Conservation (phyloP, 176 grass and related monocot species). For the Oryza nivara region DNA sequence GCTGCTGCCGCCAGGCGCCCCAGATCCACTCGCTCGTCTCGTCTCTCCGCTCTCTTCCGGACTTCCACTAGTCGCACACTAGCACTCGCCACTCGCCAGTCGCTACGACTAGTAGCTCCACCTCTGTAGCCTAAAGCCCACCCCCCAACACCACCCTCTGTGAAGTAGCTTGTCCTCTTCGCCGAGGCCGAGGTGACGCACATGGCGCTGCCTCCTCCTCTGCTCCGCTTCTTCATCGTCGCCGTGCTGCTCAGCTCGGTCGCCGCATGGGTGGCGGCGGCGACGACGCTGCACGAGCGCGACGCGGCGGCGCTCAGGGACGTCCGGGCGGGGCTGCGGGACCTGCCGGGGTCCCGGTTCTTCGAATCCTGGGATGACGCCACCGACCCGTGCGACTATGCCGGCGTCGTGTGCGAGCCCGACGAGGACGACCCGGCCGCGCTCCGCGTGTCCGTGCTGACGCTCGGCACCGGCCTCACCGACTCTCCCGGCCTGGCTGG, state of each 20-base stretch:
- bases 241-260: conserved; percentile 10
- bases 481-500: conserved; percentile 73
- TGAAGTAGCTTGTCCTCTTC: conserved; percentile 40
- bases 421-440: conserved; percentile 24
- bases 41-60: neutral
- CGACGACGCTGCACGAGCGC: conserved; percentile 42
- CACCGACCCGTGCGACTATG: conserved; percentile 57
- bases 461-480: conserved; percentile 70
- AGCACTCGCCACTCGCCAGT: neutral
- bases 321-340: conserved; percentile 49
- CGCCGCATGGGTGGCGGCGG: neutral
- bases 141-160: conserved; percentile 29
- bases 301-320: conserved; percentile 59
- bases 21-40: conserved; percentile 20
- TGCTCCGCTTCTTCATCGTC: neutral
- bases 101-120: no score
- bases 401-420: conserved; percentile 65
- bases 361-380: conserved; percentile 73
- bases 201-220: conserved; percentile 46
- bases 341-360: conserved; percentile 71
- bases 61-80: neutral
- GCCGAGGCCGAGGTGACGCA: conserved; percentile 45
- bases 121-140: neutral
- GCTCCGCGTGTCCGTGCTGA: conserved; percentile 72
- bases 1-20: neutral